phyloP scores from a whole-genome alignment of 2,329 filamentous ascomycete species.

The Colletotrichum eremochloae region DNA sequence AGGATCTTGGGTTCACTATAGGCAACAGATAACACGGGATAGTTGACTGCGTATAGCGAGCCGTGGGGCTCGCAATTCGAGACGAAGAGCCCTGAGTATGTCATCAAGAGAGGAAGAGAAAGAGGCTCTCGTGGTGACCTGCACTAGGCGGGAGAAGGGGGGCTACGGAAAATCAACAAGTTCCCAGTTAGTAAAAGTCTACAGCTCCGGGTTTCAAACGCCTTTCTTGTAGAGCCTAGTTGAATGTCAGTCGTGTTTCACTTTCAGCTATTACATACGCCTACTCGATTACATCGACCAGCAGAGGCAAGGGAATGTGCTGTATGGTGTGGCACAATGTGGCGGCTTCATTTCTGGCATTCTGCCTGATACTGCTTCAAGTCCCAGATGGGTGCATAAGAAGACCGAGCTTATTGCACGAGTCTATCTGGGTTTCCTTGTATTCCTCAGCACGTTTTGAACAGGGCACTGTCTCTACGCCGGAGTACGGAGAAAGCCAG shows the following conservation, averaged over 20 bases:
- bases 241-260: neutral
- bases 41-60: neutral
- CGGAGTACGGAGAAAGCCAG: too few relatives aligned
- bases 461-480: neutral
- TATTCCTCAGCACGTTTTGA: neutral
- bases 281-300: neutral
- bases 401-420: slow-evolving; percentile 7
- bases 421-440: neutral
- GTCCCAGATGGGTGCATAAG: neutral
- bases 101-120: neutral
- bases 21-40: neutral
- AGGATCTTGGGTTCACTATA: neutral
- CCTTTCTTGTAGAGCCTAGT: neutral
- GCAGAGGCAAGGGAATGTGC: neutral
- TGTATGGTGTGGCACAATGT: neutral
- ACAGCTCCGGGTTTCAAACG: slow-evolving; percentile 15
- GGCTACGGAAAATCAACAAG: neutral
- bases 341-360: neutral
- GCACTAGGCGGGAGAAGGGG: neutral
- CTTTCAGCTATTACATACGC: neutral
- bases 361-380: slow-evolving; percentile 11
- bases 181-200: slow-evolving; percentile 4
- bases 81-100: neutral
- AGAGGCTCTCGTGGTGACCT: neutral
- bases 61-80: neutral